Conservation (phyloP, 2,329 filamentous ascomycete genomes). For the Fusarium chuoi region DNA sequence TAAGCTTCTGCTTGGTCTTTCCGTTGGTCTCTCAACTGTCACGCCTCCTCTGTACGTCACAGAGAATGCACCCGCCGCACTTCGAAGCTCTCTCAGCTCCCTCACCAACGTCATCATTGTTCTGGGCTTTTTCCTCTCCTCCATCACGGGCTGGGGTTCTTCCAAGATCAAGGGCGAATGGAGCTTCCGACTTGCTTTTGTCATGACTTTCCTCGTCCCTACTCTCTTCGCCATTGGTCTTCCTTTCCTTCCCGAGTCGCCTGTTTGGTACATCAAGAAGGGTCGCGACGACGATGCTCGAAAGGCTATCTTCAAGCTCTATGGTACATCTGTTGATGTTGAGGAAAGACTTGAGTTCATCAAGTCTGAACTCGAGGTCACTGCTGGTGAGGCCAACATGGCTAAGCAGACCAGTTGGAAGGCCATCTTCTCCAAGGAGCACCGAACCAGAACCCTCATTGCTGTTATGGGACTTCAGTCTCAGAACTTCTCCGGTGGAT, state of each 20-base stretch:
- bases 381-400: conserved; percentile 36
- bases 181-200: conserved; percentile 43
- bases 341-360: conserved; percentile 42
- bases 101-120: conserved; percentile 47
- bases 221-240: conserved; percentile 39
- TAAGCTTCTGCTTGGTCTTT: conserved; percentile 43
- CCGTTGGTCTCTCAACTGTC: conserved; percentile 41
- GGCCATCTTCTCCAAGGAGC: conserved; percentile 46
- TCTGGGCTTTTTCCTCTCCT: conserved; percentile 45
- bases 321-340: conserved; percentile 31
- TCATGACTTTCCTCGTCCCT: conserved; percentile 45
- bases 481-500: conserved; percentile 47
- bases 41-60: conserved; percentile 45
- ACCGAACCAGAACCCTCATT: conserved; percentile 40
- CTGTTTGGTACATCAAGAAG: conserved; percentile 46
- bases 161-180: conserved; percentile 43
- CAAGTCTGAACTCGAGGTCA: conserved; percentile 42
- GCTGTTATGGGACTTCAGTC: conserved; percentile 43
- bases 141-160: conserved; percentile 42
- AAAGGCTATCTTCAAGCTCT: conserved; percentile 42
- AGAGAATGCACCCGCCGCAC: conserved; percentile 44
- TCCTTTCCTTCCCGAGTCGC: conserved; percentile 44
- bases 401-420: conserved; percentile 45
- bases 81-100: conserved; percentile 43
- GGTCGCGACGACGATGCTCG: conserved; percentile 43